Evolutionary conservation across 257 asterid species (phyloP), one percentile per base, ranked within the genome.

Genomic region (Solanum etuberosum): DNA sequence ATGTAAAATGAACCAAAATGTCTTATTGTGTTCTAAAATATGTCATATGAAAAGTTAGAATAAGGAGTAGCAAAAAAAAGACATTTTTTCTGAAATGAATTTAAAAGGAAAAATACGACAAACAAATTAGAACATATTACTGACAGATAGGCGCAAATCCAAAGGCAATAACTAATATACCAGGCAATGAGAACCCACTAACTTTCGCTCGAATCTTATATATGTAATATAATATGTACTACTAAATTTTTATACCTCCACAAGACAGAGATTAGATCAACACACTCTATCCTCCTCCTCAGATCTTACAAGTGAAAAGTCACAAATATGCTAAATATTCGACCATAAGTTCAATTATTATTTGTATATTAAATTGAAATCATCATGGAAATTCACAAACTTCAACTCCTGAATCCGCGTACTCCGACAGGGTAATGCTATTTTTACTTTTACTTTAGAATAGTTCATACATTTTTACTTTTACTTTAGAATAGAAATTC

Each of bases 231-330:
- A 20, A 57, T 20, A 57, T 57, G 5, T 65, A 6, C 16, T 61
- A 23, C 20, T 3, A 14, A 57, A 20, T 67, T 13, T 67, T 27
- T 67, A 13, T 27, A 27, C 3, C 21, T 67, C 10, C 21, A 67
- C 37, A 7, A 27, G 34, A 1, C 20, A 57, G 0, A 21, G 4
- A 0, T 13, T 13, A 6, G 2, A 27, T 1, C 21, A 31, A 1
- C 20, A 27, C 37, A 6, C 37, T 13, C 0, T 12, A 27, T 65
- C 21, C 4, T 7, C 1, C 2, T 10, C 6, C 9, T 1, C 9
- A 5, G 2, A 6, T 12, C 0, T 3, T 12, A 13, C 10, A 12
- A 27, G 21, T 27, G 11, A 1, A 6, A 13, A 27, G 27, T 27
- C 21, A 65, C 2, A 14, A 12, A 14, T 68, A 4, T 29, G 18